phyloP scores from a whole-genome alignment of 1,284 basidiomycete species.

The Pseudozyma sp. region DNA sequence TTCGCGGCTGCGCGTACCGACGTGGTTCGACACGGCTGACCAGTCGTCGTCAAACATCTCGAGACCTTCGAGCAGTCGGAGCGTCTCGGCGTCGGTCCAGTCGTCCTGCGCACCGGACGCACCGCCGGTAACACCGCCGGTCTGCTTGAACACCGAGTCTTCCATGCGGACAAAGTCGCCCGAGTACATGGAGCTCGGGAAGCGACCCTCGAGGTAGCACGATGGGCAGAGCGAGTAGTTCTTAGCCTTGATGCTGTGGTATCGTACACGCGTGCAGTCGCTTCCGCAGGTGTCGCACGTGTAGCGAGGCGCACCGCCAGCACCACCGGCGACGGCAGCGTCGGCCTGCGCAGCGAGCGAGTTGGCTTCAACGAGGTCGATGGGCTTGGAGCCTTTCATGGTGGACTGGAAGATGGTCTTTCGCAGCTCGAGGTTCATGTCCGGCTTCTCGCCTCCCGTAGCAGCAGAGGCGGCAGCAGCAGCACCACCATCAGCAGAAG shows the following conservation, averaged over 20 bases:
- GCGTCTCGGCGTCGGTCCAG: slow-evolving; percentile 91
- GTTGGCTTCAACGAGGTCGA: slow-evolving; percentile 62
- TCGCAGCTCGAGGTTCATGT: slow-evolving; percentile 70
- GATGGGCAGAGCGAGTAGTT: slow-evolving; percentile 77
- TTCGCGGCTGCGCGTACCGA: slow-evolving; percentile 88
- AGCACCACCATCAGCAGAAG: slow-evolving; percentile 13
- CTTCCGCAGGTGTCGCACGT: slow-evolving; percentile 93
- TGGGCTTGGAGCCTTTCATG: slow-evolving; percentile 60
- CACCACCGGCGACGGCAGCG: slow-evolving; percentile 72
- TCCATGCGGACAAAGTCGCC: slow-evolving; percentile 95
- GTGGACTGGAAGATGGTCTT: slow-evolving; percentile 66
- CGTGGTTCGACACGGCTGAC: slow-evolving; percentile 89
- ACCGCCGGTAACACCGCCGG: slow-evolving; percentile 70
- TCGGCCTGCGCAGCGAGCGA: slow-evolving; percentile 70
- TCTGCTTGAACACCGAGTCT: slow-evolving; percentile 71
- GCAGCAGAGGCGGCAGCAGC: slow-evolving; percentile 73
- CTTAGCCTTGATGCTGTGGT: slow-evolving; percentile 88
- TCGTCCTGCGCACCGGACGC: slow-evolving; percentile 75
- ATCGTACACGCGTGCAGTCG: slow-evolving; percentile 88
- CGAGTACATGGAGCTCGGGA: slow-evolving; percentile 94
- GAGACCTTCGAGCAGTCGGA: slow-evolving; percentile 89
- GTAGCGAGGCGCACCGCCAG: slow-evolving; percentile 72
- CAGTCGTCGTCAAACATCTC: slow-evolving; percentile 99
- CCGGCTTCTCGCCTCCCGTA: slow-evolving; percentile 70
- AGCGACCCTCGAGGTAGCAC: slow-evolving; percentile 95